Conservation (phyloP, 345 rosid species). For the Eucalyptus cloeziana region DNA sequence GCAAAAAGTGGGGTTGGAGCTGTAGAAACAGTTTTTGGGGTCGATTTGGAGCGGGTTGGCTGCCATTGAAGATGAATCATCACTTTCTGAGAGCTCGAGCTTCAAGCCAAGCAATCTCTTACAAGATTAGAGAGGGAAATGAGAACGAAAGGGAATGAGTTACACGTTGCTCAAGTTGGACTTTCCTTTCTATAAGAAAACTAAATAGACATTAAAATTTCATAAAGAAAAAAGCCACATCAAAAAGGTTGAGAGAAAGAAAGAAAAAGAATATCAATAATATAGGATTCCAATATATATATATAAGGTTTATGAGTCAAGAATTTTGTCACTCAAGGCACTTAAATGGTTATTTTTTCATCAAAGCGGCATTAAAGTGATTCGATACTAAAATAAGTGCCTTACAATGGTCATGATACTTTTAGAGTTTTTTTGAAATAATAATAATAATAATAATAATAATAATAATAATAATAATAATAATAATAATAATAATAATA, state of each 20-base stretch:
- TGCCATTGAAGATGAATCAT: not conserved
- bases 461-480: too few relatives aligned
- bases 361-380: not conserved
- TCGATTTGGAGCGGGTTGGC: not conserved
- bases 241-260: too few relatives aligned
- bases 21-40: not conserved
- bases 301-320: too few relatives aligned
- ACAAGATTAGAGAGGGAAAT: not conserved
- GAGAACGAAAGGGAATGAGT: not conserved
- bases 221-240: not conserved
- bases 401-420: fast-evolving
- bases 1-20: not conserved
- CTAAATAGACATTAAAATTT: not conserved
- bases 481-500: too few relatives aligned
- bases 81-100: not conserved
- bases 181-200: not conserved
- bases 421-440: too few relatives aligned
- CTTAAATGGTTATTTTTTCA: not conserved
- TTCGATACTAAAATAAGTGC: not conserved
- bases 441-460: too few relatives aligned
- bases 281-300: too few relatives aligned
- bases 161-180: not conserved
- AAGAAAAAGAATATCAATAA: too few relatives aligned
- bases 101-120: not conserved
- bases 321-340: not conserved